Evolutionary conservation across 2,329 filamentous ascomycete species (phyloP).

Genomic region (Seiridium cupressi): DNA sequence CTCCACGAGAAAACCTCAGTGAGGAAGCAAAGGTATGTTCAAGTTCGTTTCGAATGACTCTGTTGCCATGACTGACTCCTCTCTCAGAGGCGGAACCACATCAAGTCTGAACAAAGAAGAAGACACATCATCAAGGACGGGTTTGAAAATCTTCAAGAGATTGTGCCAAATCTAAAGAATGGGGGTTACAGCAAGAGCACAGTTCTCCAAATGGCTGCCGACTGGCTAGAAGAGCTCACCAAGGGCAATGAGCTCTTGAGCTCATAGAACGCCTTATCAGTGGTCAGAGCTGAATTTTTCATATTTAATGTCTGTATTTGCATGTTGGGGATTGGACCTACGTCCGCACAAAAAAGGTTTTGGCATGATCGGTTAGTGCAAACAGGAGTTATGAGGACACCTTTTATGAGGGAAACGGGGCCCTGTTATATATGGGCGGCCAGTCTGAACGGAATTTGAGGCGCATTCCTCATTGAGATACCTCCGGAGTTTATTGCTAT

Average conservation of each 20-base stretch:
- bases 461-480: slow-evolving; percentile 6
- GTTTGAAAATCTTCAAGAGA: slow-evolving; percentile 73
- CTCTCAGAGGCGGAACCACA: slow-evolving; percentile 61
- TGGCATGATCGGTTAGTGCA: background rate
- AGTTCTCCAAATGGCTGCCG: slow-evolving; percentile 71
- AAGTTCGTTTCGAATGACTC: background rate
- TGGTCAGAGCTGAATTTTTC: background rate
- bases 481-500: slow-evolving; percentile 5
- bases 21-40: slow-evolving; percentile 1
- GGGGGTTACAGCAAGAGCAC: slow-evolving; percentile 82
- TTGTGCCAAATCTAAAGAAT: slow-evolving; percentile 72
- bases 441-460: background rate
- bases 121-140: slow-evolving; percentile 71
- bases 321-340: slow-evolving; percentile 1
- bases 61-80: background rate
- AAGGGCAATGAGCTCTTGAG: slow-evolving; percentile 62
- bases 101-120: slow-evolving; percentile 55
- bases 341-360: slow-evolving; percentile 1
- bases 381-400: background rate
- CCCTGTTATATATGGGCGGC: slow-evolving; percentile 3
- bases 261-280: slow-evolving; percentile 28
- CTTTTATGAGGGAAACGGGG: background rate
- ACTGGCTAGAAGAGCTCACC: slow-evolving; percentile 74
- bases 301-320: slow-evolving; percentile 6
- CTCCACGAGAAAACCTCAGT: slow-evolving; percentile 71